Conservation (phyloP, 306 rosid genomes). For the Begonia masoniana region DNA sequence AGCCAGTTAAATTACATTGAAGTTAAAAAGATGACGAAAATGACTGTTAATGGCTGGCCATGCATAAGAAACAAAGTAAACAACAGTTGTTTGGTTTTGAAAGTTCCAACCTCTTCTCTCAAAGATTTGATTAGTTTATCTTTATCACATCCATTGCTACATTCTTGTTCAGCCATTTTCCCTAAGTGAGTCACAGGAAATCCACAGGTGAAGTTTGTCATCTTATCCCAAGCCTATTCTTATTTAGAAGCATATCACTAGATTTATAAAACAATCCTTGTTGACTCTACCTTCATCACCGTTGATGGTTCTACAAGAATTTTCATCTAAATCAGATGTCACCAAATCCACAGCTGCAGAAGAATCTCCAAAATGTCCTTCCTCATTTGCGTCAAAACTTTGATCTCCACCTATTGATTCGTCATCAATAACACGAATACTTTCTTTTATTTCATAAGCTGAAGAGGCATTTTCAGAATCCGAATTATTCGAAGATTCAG, state of each 20-base stretch:
- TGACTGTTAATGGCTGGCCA: not conserved
- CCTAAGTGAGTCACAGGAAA: conserved; percentile 4
- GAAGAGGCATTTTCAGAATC: conserved; percentile 17
- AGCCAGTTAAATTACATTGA: conserved; percentile 6
- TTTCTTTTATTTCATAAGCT: conserved; percentile 16
- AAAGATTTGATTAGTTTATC: conserved; percentile 49
- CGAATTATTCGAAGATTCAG: conserved; percentile 18
- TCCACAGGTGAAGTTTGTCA: too few relatives aligned
- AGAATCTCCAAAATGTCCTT: conserved; percentile 27
- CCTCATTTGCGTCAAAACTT: conserved; percentile 12
- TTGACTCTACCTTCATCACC: conserved; percentile 17
- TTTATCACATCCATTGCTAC: conserved; percentile 21
- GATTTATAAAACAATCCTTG: conserved; percentile 22
- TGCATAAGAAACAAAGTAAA: conserved; percentile 5
- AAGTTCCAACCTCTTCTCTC: conserved; percentile 55
- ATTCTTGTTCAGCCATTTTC: conserved; percentile 11
- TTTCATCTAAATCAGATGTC: conserved; percentile 24
- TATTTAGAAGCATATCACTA: not conserved
- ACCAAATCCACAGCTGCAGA: conserved; percentile 17
- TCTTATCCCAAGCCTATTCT: too few relatives aligned
- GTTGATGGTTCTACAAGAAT: conserved; percentile 7
- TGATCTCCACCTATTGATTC: conserved; percentile 17
- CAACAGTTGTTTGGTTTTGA: not conserved
- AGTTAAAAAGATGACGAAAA: too few relatives aligned
- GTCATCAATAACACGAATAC: conserved; percentile 18